phyloP scores from a whole-genome alignment of 2,329 filamentous ascomycete genomes.

The Epichloe brachyelytri region DNA sequence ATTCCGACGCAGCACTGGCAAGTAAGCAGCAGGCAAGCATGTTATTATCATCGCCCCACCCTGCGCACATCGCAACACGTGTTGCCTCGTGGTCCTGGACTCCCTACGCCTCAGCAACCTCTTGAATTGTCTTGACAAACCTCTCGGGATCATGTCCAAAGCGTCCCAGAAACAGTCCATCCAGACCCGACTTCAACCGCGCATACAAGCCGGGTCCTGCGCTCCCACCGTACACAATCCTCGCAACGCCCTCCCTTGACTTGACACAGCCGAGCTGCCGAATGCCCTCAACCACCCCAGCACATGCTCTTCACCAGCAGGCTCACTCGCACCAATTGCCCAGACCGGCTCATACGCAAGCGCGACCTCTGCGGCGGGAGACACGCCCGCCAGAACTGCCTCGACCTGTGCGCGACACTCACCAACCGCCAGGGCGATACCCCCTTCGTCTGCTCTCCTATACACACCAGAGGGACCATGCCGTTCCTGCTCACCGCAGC shows the following conservation, averaged over 20 bases:
- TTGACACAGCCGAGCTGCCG: slow-evolving; percentile 38
- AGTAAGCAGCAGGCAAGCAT: too few species aligned
- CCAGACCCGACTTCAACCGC: slow-evolving; percentile 53
- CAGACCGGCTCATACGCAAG: slow-evolving; percentile 82
- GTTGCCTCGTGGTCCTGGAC: background rate
- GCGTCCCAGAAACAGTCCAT: slow-evolving; percentile 69
- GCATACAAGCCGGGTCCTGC: slow-evolving; percentile 67
- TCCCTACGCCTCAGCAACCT: slow-evolving; percentile 42
- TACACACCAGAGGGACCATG: slow-evolving; percentile 66
- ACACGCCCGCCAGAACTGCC: slow-evolving; percentile 47
- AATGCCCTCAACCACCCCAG: slow-evolving; percentile 54
- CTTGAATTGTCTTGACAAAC: slow-evolving; percentile 57
- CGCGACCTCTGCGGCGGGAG: slow-evolving; percentile 52
- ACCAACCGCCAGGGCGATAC: slow-evolving; percentile 44
- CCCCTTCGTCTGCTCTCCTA: slow-evolving; percentile 52
- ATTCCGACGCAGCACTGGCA: background rate
- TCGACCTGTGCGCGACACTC: slow-evolving; percentile 57
- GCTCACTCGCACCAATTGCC: slow-evolving; percentile 67
- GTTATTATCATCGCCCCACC: too few species aligned
- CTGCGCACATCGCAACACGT: background rate
- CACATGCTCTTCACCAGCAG: slow-evolving; percentile 61
- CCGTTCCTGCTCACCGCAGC: slow-evolving; percentile 53
- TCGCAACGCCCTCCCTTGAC: slow-evolving; percentile 41
- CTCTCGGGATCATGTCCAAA: slow-evolving; percentile 68
- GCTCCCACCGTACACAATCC: slow-evolving; percentile 72